A percentile compares a stretch with the other conserved stretches of the same genome.
phyloP scores from a whole-genome alignment of 2,329 filamentous ascomycete genomes.

The Aspergillus spinulosporus region DNA sequence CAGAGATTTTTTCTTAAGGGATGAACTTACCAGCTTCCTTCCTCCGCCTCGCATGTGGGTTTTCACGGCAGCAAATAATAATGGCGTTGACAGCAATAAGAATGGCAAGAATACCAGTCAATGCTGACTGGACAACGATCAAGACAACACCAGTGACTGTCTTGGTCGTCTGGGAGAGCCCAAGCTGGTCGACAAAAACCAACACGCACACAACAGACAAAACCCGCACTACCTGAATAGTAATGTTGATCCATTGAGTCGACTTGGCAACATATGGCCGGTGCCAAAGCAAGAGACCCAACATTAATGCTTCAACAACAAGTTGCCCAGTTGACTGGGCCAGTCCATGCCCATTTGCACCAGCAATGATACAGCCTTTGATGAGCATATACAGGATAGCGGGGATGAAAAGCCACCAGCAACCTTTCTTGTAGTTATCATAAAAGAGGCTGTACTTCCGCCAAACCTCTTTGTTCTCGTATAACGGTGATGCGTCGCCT shows the following conservation, averaged over 20 bases:
- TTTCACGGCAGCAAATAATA: constrained; percentile 77
- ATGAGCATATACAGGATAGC: constrained; percentile 86
- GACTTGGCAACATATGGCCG: constrained; percentile 85
- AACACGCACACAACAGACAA: constrained; percentile 86
- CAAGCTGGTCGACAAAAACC: constrained; percentile 90
- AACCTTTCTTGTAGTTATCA: constrained; percentile 88
- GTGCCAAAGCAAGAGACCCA: constrained; percentile 76
- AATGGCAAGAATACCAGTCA: constrained; percentile 81
- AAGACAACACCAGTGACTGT: constrained; percentile 91
- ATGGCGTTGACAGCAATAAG: constrained; percentile 88
- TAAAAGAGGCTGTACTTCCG: constrained; percentile 97
- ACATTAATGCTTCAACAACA: constrained; percentile 75
- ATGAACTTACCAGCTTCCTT: constrained; percentile 78
- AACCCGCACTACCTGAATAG: constrained; percentile 85
- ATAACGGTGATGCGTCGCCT: constrained; percentile 71
- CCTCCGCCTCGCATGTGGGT: constrained; percentile 83
- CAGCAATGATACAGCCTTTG: constrained; percentile 83
- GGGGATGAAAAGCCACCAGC: constrained; percentile 97
- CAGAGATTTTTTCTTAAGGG: not conserved
- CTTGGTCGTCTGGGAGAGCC: constrained; percentile 86
- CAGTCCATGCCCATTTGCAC: constrained; percentile 80
- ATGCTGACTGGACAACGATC: constrained; percentile 82
- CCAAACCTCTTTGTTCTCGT: constrained; percentile 88
- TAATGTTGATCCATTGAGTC: constrained; percentile 88
- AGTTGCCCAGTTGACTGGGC: constrained; percentile 77